These are phyloP conservation scores for Phytopythium sindhum DNA, from an alignment of 352 stramenopile genomes.

Conservation along the genomic window DNA sequence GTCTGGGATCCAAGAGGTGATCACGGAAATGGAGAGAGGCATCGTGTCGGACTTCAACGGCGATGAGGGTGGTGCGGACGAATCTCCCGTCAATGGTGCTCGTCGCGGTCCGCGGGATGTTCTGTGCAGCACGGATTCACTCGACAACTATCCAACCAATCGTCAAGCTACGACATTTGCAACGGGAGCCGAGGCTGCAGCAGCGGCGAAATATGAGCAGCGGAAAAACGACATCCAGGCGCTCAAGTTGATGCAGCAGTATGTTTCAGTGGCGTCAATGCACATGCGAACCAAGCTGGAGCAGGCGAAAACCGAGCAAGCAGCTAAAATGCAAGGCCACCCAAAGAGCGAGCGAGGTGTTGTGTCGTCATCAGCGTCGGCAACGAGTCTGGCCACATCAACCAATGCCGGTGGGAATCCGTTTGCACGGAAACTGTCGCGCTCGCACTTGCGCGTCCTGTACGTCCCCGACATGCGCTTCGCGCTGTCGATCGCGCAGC, in stretches of 20 bases:
- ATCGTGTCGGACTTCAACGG: constrained; percentile 4
- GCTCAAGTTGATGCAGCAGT: constrained; percentile 85
- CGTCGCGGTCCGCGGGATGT: constrained; percentile 34
- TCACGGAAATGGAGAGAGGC: constrained; percentile 49
- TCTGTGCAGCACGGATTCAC: constrained; percentile 63
- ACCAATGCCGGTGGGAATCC: constrained; percentile 28
- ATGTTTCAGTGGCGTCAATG: constrained; percentile 84
- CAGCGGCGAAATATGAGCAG: constrained; percentile 45
- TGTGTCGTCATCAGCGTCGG: constrained; percentile 15
- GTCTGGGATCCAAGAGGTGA: constrained; percentile 42
- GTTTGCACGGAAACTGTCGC: constrained; percentile 54
- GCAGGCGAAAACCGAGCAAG: constrained; percentile 77
- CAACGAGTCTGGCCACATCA: constrained; percentile 21
- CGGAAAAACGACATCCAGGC: constrained; percentile 76
- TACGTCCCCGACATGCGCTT: constrained; percentile 68
- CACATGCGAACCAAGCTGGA: constrained; percentile 90
- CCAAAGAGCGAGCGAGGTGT: constrained; percentile 31
- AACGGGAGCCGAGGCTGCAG: not conserved
- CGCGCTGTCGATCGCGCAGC: constrained; percentile 50
- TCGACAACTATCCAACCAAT: constrained; percentile 50
- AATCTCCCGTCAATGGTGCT: not conserved
- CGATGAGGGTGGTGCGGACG: not conserved
- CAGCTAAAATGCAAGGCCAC: constrained; percentile 55
- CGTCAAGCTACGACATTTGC: constrained; percentile 9
- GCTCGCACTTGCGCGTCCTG: constrained; percentile 53